These are phyloP conservation scores for Kazachstania psychrophila DNA, from an alignment of 805 yeast genomes.

Conservation along the genomic window DNA sequence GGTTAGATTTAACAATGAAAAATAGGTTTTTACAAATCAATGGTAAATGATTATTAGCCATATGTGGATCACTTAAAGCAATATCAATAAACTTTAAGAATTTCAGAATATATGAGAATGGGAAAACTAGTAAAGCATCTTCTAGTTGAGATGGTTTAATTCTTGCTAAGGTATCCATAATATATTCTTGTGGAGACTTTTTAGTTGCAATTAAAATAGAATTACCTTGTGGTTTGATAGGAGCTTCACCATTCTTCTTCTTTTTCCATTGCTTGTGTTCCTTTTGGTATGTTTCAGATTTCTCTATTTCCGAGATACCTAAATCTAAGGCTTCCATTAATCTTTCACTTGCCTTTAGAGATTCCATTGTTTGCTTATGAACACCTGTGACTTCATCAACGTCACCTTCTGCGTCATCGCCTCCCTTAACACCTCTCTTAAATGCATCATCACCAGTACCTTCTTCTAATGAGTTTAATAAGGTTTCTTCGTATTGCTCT, in stretches of 20 bases:
- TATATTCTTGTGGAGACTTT: conserved; percentile 66
- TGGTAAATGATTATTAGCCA: conserved; percentile 45
- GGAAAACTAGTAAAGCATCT: conserved; percentile 84
- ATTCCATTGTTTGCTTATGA: conserved; percentile 75
- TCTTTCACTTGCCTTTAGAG: conserved; percentile 89
- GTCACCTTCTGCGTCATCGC: conserved; percentile 32
- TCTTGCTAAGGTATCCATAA: conserved; percentile 57
- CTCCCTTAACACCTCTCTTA: conserved; percentile 31
- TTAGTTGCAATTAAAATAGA: conserved; percentile 67
- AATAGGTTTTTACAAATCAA: conserved; percentile 66
- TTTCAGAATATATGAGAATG: conserved; percentile 72
- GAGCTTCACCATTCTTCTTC: conserved; percentile 38
- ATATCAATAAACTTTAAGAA: conserved; percentile 63
- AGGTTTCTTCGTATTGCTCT: conserved; percentile 75
- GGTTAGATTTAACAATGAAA: conserved; percentile 63
- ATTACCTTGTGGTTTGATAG: conserved; percentile 53
- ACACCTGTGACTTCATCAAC: conserved; percentile 57
- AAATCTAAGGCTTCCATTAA: conserved; percentile 86
- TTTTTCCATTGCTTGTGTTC: conserved; percentile 35
- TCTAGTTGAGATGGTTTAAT: conserved; percentile 81
- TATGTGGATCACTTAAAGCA: conserved; percentile 51
- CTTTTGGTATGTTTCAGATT: conserved; percentile 40
- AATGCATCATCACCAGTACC: conserved; percentile 37
- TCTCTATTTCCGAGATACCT: conserved; percentile 61
- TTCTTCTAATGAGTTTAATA: conserved; percentile 63